A percentile compares a stretch with the other conserved stretches of the same genome.
Conservation (phyloP, 1,284 basidiomycete species). For the Tilletiopsis washingtonensis region DNA sequence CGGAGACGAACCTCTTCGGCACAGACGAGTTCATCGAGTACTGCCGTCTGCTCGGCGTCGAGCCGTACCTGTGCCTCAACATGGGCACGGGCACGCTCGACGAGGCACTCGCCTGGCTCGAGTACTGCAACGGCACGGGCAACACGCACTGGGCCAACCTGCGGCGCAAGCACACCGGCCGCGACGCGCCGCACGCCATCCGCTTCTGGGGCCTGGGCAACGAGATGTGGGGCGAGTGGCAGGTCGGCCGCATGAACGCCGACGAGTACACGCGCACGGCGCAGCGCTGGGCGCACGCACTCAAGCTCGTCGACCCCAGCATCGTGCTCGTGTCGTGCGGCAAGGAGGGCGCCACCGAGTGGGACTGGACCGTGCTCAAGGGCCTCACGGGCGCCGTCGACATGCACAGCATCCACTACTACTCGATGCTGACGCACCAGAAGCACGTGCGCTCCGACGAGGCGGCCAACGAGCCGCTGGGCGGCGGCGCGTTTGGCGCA, state of each 20-base stretch:
- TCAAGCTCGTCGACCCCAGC: conserved; percentile 57
- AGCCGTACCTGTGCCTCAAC: conserved; percentile 61
- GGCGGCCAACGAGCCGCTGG: not conserved
- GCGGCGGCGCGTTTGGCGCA: no score
- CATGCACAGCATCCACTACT: conserved; percentile 48
- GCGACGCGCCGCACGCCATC: conserved; percentile 57
- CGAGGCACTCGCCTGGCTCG: conserved; percentile 61
- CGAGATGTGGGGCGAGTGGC: conserved; percentile 59
- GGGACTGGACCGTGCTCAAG: conserved; percentile 49
- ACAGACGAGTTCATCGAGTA: conserved; percentile 56
- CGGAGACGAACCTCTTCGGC: conserved; percentile 61
- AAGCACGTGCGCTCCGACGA: not conserved
- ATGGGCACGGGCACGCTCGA: conserved; percentile 67
- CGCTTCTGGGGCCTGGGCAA: conserved; percentile 52
- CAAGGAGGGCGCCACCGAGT: conserved; percentile 52
- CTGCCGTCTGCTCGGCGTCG: conserved; percentile 50
- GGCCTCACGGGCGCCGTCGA: conserved; percentile 48
- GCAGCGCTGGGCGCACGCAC: conserved; percentile 60
- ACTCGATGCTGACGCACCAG: conserved; percentile 31
- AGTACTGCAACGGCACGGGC: conserved; percentile 58
- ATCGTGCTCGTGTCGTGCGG: conserved; percentile 60
- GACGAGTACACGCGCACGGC: conserved; percentile 58
- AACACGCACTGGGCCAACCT: conserved; percentile 60
- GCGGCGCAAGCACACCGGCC: conserved; percentile 56
- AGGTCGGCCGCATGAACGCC: conserved; percentile 59